Base-by-base conservation (phyloP, 163 green algal species). In the Smithsoniella earleae region DNA sequence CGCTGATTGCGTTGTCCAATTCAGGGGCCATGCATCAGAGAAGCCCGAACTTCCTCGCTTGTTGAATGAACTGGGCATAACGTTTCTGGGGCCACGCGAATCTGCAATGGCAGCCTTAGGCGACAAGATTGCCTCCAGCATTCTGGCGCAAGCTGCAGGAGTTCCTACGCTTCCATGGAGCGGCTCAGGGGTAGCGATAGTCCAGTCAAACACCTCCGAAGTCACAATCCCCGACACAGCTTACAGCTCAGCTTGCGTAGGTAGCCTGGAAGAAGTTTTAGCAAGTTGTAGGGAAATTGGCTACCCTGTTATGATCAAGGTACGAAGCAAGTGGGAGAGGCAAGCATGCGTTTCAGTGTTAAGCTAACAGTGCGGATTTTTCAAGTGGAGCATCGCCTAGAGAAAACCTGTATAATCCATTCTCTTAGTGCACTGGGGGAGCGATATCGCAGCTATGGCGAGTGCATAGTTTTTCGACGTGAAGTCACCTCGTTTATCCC, bases 271-370 rank as follows among this genome's bases (percentile, higher is more conserved):
- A 16, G 87, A 93, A 66, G 90, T 90, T 4, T 69, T 95, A 31
- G 80, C 77, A 25, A 81, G 77, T 36, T 97, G 91, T 83, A 46
- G 81, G 5, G 37, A 38, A 36, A 95, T 82, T 62, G 89, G 90
- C 36, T 98, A 95, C 84, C 94, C 94, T 16, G 81, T 93, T 40
- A 99, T 99, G 94, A 88, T 99, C 66, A 99, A 99, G 79, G 94
- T 95, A 0, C 58, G 8, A 16, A 54, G n/a, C n/a, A n/a, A n/a
- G n/a, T n/a, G n/a, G n/a, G n/a, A n/a, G n/a, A n/a, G n/a, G n/a
- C n/a, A n/a, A n/a, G n/a, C n/a, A n/a, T n/a, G n/a, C n/a, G n/a
- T n/a, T n/a, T n/a, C n/a, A n/a, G n/a, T n/a, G n/a, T n/a, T n/a
- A n/a, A n/a, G n/a, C n/a, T n/a, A n/a, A n/a, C n/a, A n/a, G n/a